Base-by-base conservation (phyloP, 1,284 basidiomycete genomes). In the Afroboletus lepidellus region DNA sequence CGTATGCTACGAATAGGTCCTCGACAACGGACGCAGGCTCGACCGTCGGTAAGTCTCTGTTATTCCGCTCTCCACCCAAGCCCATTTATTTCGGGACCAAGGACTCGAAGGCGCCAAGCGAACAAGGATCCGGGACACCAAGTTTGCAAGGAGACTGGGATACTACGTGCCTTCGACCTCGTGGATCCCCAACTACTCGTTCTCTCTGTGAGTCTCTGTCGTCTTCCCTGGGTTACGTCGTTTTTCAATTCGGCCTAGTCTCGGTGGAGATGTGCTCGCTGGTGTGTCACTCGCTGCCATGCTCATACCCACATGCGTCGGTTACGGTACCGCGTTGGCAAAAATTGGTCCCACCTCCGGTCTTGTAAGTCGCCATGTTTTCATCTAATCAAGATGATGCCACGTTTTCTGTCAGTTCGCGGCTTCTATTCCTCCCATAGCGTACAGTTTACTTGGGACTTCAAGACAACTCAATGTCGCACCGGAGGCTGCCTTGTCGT, bases 241-340 rank as follows among this genome's bases (percentile, higher is more conserved):
- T 39, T 6, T 48, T 53, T 64, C 53, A 61, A 49, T 42, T 43
- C 42, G 43, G 43, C 44, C 20, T 61, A 92, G 90, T 42, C 76
- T 95, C 27, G 79, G 81, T 8, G 92, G 92, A 12, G 94, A 97
- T 69, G 61, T 92, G 8, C 76, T 92, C 0, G 91, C 92, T 13
- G 94, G 93, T 5, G 64, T 94, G 16, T 94, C 94, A 0, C 84
- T 96, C 8, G 90, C 94, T 8, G 92, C 88, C 55, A 85, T 97
- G 73, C 78, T 97, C 43, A 91, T 97, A 58, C 94, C 94, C 4
- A 92, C 94, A 69, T 92, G 90, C 2, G 90, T 98, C 71, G 92
- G 90, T 61, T 98, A 97, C 66, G 93, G 93, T 3, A 86, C 87
- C 1, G 87, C 90, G 3, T 75, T 98, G 7, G 93, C 94, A 9